Conservation (phyloP, 2,329 filamentous ascomycete genomes). For the Tolypocladium ophioglossoides region DNA sequence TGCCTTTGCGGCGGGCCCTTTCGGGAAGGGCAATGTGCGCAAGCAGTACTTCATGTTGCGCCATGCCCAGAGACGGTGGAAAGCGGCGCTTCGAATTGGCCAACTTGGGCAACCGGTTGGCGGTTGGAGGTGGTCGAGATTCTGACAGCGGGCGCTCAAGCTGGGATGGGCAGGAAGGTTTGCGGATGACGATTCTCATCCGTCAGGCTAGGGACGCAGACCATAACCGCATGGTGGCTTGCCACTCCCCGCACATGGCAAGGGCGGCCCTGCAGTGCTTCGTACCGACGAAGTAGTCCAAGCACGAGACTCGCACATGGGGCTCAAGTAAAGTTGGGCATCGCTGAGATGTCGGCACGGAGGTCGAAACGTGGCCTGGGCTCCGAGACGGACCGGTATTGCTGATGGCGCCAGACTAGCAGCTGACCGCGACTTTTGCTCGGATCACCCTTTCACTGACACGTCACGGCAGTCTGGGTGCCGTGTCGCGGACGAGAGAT, state of each 20-base stretch:
- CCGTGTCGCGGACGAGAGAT: neutral
- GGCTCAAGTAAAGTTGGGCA: too few species aligned
- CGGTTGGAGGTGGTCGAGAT: neutral
- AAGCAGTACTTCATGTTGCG: neutral
- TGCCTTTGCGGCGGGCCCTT: neutral
- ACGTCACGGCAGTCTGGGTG: neutral
- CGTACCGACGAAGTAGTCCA: too few species aligned
- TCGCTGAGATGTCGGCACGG: too few species aligned
- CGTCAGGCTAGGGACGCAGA: constrained; percentile 6
- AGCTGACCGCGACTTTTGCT: neutral
- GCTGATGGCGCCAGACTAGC: neutral
- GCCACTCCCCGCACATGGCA: neutral
- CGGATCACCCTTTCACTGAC: neutral
- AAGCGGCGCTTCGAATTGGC: neutral
- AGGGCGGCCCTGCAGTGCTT: neutral
- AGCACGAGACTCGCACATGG: neutral
- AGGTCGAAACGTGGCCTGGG: too few species aligned
- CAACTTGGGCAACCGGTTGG: neutral
- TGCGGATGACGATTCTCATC: constrained; percentile 12
- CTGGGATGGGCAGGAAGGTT: constrained; percentile 4
- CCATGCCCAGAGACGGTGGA: neutral
- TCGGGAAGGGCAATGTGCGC: too few species aligned
- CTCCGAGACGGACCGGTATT: neutral
- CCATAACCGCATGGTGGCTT: neutral
- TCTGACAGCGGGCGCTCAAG: neutral